Conservation (phyloP, 1,139 yeast genomes). For the Candida albicans region DNA sequence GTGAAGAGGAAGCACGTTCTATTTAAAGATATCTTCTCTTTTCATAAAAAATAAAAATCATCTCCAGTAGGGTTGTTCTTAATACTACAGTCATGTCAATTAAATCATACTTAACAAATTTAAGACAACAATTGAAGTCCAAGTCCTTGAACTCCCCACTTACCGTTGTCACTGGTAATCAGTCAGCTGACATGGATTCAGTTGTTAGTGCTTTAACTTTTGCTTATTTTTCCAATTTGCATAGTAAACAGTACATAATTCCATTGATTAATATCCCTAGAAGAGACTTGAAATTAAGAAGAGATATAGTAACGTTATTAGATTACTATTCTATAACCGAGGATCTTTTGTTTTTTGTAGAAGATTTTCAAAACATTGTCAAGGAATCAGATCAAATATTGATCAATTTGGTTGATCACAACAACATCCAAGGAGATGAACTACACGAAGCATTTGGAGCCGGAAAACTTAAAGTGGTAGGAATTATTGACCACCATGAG, state of each 20-base stretch:
- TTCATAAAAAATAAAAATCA: too few species aligned
- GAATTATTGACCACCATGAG: slow-evolving; percentile 84
- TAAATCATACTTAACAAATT: slow-evolving; percentile 21
- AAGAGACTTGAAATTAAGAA: slow-evolving; percentile 64
- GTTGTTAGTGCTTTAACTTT: slow-evolving; percentile 72
- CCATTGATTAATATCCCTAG: slow-evolving; percentile 77
- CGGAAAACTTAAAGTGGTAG: slow-evolving; percentile 41
- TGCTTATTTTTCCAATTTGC: slow-evolving; percentile 50
- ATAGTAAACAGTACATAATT: slow-evolving; percentile 26
- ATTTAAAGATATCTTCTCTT: too few species aligned
- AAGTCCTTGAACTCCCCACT: slow-evolving; percentile 20
- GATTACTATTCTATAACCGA: slow-evolving; percentile 46
- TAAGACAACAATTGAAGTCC: slow-evolving; percentile 21
- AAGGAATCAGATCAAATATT: slow-evolving; percentile 23
- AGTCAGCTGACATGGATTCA: slow-evolving; percentile 84
- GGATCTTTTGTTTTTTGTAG: slow-evolving; percentile 58
- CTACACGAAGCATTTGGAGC: slow-evolving; percentile 24
- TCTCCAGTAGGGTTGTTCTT: too few species aligned
- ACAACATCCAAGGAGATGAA: slow-evolving; percentile 58
- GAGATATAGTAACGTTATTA: slow-evolving; percentile 65
- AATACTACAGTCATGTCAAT: slow-evolving; percentile 20
- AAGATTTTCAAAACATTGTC: slow-evolving; percentile 49
- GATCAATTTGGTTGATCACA: slow-evolving; percentile 79
- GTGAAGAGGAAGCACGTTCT: too few species aligned
- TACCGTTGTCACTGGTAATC: slow-evolving; percentile 76